Base-by-base conservation (phyloP, 352 stramenopile species). In the Pythium biforme region DNA sequence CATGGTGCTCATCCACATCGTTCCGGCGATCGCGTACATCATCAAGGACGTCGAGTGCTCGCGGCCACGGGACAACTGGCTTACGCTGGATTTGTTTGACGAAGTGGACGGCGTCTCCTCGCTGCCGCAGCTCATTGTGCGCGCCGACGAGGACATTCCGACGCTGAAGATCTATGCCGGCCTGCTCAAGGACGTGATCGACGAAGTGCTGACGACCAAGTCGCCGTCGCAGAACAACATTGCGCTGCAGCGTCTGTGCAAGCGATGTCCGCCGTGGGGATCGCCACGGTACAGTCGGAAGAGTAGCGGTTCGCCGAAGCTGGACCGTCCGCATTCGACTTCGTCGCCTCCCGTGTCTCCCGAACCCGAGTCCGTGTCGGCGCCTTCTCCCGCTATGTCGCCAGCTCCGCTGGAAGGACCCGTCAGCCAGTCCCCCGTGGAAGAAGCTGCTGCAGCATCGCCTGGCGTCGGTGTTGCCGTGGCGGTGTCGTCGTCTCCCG, bases 1-100 rank as follows among this genome's bases (percentile, higher is more conserved):
- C 51, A 95, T 95, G 86, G 71, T 95, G 25, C 71, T 92, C n/a
- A 93, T 95, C 51, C 86, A 93, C 68, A 70, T 90, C 48, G 78
- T 95, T 7, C 86, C 86, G 1, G 81, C 83, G 1, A 79, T 95
- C 25, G 82, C 83, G 12, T 95, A 90, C 58, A 77, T 95, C 53
- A 63, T 95, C 41, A 82, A 81, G 33, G 86, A 95, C 71, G 74
- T 68, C 12, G 84, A 92, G 37, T 75, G 72, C 19, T 75, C 73
- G 10, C 74, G 86, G 17, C 67, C 75, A 1, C 86, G 84, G 22
- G 86, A 90, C 54, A 92, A 83, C 31, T 78, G 80, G 25, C 66
- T 95, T 39, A 92, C 83, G 0, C 74, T 76, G n/a, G 81, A 92
- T 40, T 65, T 95, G 3, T 90, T 95, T 37, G 81, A 76, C 33